Percentiles rank a stretch among this genome's conserved stretches.
These are phyloP conservation scores for Exutisphaerella laricina DNA, from an alignment of 2,329 filamentous ascomycete genomes.

Conservation along the genomic window DNA sequence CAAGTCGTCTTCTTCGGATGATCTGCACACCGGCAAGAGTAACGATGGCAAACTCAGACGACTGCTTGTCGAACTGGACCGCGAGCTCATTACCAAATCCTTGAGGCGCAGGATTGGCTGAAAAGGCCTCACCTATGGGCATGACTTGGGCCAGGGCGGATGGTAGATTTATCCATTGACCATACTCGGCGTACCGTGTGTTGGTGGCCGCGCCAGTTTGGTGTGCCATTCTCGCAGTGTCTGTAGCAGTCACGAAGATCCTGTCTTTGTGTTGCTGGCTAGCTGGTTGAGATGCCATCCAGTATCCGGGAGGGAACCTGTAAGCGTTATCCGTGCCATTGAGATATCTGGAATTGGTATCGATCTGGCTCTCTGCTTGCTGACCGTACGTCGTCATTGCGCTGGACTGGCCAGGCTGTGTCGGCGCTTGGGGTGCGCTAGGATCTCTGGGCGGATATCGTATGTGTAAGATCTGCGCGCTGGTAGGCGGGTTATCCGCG, in stretches of 20 bases:
- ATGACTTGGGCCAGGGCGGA: conserved; percentile 74
- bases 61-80: conserved; percentile 82
- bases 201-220: conserved; percentile 40
- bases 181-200: conserved; percentile 67
- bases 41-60: conserved; percentile 80
- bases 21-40: conserved; percentile 89
- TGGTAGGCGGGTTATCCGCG: conserved; percentile 68
- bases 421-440: conserved; percentile 13
- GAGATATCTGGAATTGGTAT: conserved; percentile 33
- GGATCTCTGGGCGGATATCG: conserved; percentile 70
- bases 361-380: conserved; percentile 20
- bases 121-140: conserved; percentile 66
- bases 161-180: conserved; percentile 70
- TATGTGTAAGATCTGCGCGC: conserved; percentile 97
- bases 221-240: conserved; percentile 69
- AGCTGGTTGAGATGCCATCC: conserved; percentile 67
- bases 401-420: conserved; percentile 19
- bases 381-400: conserved; percentile 19
- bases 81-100: conserved; percentile 95
- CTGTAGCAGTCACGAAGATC: conserved; percentile 80
- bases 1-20: conserved; percentile 73
- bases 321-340: conserved; percentile 33
- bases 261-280: conserved; percentile 48
- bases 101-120: conserved; percentile 59
- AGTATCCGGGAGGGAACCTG: conserved; percentile 80